Base-by-base conservation (phyloP, 1,139 yeast genomes). In the Taphrina flavorubra region DNA sequence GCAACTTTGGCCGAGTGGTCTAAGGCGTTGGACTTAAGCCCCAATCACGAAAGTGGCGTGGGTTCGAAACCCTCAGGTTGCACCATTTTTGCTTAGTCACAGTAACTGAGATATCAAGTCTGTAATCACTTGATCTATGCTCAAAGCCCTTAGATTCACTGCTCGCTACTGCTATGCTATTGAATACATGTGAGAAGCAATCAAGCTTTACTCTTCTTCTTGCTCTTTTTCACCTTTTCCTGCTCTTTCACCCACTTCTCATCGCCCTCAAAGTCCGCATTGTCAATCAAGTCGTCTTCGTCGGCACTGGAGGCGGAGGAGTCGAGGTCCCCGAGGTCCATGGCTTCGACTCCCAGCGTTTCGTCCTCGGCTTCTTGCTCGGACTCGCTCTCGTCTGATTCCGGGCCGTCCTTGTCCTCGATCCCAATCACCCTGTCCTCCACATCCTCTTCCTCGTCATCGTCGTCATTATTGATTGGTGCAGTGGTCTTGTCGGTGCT, bases 261-360 rank as follows among this genome's bases (percentile, higher is more conserved):
- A n/a, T 58, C 62, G 18, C 62, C 62, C 34, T 58, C 53, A 39
- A 44, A 58, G 31, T 58, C 62, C 11, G 62, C 62, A 46, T 58
- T 58, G 20, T 58, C 62, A 10, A 18, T n/a, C 25, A 58, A 16
- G 13, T 58, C 62, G 25, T 58, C 62, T 14, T 58, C 62, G 25
- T 58, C 62, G 11, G 42, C 62, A 18, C 51, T 58, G 8, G 51
- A 42, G 25, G 49, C 49, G 7, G 39, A 25, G 4, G 62, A 44
- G 16, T 58, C 31, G 25, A 58, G 39, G 16, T 58, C 36, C 40
- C 44, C 62, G 39, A 58, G 53, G 16, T 58, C 62, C 62, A 58
- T 58, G 10, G 53, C 34, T 16, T 60, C 65, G 8, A 16, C 55
- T 5, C 53, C 53, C 1, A 18, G n/a, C 25, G 18, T 39, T 5